phyloP scores from a whole-genome alignment of 106 monocot genomes.

The Narthecium ossifragum region DNA sequence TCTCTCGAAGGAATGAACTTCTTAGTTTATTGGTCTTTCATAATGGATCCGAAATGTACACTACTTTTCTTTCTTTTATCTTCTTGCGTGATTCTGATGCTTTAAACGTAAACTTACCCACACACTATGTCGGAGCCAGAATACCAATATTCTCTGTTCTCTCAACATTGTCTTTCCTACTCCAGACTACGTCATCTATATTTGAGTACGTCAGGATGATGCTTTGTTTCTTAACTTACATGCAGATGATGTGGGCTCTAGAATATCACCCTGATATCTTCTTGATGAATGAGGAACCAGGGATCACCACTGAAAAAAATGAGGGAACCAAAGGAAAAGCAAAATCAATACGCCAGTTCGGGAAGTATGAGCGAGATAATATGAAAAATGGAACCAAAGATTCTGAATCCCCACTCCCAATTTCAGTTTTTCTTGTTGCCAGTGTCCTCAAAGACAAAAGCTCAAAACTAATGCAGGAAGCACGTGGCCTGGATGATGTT shows the following conservation, averaged over 20 bases:
- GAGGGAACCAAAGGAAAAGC: constrained; percentile 60
- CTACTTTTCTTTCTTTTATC: too few relatives aligned
- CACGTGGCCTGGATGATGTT: constrained; percentile 85
- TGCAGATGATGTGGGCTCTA: constrained; percentile 98
- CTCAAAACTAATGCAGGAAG: constrained; percentile 70
- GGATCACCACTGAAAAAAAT: constrained; percentile 26
- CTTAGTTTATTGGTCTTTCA: too few relatives aligned
- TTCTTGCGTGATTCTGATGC: too few relatives aligned
- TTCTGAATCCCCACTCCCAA: constrained; percentile 65
- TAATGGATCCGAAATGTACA: too few relatives aligned
- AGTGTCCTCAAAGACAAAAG: constrained; percentile 88
- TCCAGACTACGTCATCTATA: too few relatives aligned
- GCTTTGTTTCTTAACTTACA: constrained; percentile 1
- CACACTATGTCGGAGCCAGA: too few relatives aligned
- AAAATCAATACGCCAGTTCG: constrained; percentile 69
- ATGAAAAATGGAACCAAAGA: constrained; percentile 45
- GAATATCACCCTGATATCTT: constrained; percentile 81
- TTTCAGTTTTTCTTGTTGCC: constrained; percentile 91
- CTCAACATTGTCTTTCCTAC: too few relatives aligned
- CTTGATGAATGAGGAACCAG: constrained; percentile 60
- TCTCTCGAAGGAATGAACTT: too few relatives aligned
- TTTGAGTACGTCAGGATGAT: too few relatives aligned
- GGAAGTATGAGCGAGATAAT: constrained; percentile 80
- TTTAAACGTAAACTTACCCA: too few relatives aligned
- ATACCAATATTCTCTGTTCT: too few relatives aligned